A percentile compares a stretch with the other conserved stretches of the same genome.
Evolutionary conservation across 805 yeast genomes (phyloP).

Genomic region (Starmerella stigmatis): DNA sequence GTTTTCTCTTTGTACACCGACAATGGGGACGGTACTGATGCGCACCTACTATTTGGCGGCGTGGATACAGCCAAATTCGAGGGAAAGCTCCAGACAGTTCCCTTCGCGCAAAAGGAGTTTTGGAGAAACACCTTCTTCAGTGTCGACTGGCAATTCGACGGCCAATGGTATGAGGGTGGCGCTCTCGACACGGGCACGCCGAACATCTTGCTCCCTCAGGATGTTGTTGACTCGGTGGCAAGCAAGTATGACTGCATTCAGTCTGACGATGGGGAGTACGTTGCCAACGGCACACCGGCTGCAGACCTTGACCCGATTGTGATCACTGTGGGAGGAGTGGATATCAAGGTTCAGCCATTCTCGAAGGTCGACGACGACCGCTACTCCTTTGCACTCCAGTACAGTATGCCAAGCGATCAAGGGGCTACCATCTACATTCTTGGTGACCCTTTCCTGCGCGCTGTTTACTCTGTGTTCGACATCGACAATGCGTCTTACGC

Average conservation of each 20-base stretch:
- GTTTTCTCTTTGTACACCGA: conserved; percentile 38
- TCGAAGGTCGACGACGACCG: conserved; percentile 10
- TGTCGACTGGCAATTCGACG: background rate
- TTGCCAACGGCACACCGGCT: background rate
- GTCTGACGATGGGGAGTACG: background rate
- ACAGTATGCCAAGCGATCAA: background rate
- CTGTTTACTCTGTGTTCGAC: conserved; percentile 58
- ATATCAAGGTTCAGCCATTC: conserved; percentile 16
- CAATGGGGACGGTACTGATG: conserved; percentile 18
- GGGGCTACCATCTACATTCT: conserved; percentile 4
- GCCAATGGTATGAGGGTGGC: conserved; percentile 7
- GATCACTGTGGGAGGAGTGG: conserved; percentile 16
- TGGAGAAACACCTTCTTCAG: background rate
- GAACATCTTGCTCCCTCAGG: conserved; percentile 36
- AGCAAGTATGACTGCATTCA: background rate
- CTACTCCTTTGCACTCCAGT: background rate
- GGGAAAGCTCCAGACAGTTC: conserved; percentile 31
- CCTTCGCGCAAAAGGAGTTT: conserved; percentile 11
- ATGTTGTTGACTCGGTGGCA: conserved; percentile 2
- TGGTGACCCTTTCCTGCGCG: conserved; percentile 47
- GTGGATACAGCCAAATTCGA: conserved; percentile 34
- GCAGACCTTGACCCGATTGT: background rate
- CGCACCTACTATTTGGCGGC: conserved; percentile 36
- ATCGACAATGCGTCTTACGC: conserved; percentile 47
- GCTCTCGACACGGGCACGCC: conserved; percentile 47